Evolutionary conservation across 345 rosid genomes (phyloP), one percentile per base, ranked within the genome.

Genomic region (Citrus cavaleriei): DNA sequence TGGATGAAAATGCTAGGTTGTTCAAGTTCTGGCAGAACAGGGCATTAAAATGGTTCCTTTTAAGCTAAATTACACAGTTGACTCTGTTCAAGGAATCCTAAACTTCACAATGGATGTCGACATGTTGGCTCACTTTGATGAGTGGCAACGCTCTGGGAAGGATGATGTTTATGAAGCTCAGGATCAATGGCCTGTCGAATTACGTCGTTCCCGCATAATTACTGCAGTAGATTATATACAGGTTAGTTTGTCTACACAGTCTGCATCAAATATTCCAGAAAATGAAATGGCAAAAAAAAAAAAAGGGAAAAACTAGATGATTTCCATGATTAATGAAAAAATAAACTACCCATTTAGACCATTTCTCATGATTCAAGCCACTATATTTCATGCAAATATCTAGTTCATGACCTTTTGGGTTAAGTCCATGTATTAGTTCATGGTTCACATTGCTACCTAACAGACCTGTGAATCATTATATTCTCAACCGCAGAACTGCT

Each of bases 171-270:
- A 90, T 72, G 97, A 95, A 91, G 94, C 97, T 83, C 94, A 91
- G 76, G 97, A 92, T 62, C 98, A 95, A 84, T 95, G 98, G 97
- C 98, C 98, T 3, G 62, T 86, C 30, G 98, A 93, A 82, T 81
- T 93, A 81, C 84, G 83, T 4, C 95, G 94, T 49, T 86, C 97
- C 70, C 91, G 95, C 3, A 32, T 89, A 34, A 78, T 95, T 78
- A 79, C 97, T 13, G 97, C 97, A 6, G 92, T 91, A 10, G 98
- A 93, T 88, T 92, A 89, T 80, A 6, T 91, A 58, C 94, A 95
- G 92, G 95, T 93, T 74, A 40, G 82, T 51, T 51, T 77, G 18
- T 69, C 65, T 61, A 2, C 30, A 18, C 8, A 64, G 68, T 30
- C 66, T 61, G 38, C 19, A 64, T 18, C 37, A 64, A 30, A 34